phyloP scores from a whole-genome alignment of 352 stramenopile genomes.

The Globisporangium abappressorium region DNA sequence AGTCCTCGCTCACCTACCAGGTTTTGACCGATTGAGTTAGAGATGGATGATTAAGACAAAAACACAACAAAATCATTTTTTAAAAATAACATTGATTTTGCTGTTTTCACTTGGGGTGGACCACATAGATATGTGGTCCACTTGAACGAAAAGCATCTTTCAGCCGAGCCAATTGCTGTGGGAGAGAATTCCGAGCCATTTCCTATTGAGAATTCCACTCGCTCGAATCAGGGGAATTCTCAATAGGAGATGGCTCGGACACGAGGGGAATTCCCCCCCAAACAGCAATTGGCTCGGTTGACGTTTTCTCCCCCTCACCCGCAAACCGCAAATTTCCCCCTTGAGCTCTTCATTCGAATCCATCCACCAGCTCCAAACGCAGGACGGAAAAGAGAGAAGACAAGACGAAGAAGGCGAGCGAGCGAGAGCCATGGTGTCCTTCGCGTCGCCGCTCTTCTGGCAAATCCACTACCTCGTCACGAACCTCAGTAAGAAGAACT shows the following conservation, averaged over 20 bases:
- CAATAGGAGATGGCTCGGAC: too few species aligned
- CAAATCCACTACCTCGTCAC: conserved; percentile 93
- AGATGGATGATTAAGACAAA: too few species aligned
- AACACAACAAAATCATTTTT: too few species aligned
- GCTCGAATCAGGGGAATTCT: too few species aligned
- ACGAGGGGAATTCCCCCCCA: too few species aligned
- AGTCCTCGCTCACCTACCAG: too few species aligned
- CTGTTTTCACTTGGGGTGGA: too few species aligned
- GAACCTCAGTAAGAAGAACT: conserved; percentile 93
- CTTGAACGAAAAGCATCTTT: not conserved
- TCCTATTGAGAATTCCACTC: too few species aligned
- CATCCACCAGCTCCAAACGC: conserved; percentile 1
- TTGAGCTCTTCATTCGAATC: conserved; percentile 11
- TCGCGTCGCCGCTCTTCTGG: conserved; percentile 91
- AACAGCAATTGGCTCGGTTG: conserved; percentile 22
- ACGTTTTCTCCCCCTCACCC: conserved; percentile 3
- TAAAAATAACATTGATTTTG: too few species aligned
- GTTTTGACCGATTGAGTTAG: too few species aligned
- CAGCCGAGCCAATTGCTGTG: conserved; percentile 13
- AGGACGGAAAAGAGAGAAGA: conserved; percentile 7
- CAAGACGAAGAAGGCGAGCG: conserved; percentile 20
- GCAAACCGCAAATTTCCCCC: conserved; percentile 1
- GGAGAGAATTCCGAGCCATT: too few species aligned
- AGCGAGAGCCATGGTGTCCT: conserved; percentile 72
- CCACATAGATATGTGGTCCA: not conserved